phyloP scores from a whole-genome alignment of 345 rosid species.

The Leavenworthia alabamica region DNA sequence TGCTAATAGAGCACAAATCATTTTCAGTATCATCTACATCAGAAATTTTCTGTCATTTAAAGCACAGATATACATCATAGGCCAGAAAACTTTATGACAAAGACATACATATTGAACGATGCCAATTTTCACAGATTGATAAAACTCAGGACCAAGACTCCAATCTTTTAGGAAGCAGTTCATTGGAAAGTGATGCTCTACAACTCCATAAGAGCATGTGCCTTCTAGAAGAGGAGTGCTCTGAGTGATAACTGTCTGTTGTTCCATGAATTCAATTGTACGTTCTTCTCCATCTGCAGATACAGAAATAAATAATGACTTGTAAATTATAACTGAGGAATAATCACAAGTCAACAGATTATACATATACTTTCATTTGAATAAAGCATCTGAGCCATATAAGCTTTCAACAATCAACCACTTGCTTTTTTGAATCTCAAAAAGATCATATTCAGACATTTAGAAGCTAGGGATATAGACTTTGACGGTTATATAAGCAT shows the following conservation, averaged over 20 bases:
- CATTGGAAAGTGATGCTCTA: conserved; percentile 93
- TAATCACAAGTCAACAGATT: neutral
- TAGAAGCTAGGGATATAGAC: neutral
- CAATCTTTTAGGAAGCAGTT: conserved; percentile 68
- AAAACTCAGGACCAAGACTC: conserved; percentile 87
- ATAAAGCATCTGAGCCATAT: neutral
- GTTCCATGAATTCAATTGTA: conserved; percentile 92
- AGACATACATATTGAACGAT: conserved; percentile 91
- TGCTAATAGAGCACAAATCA: conserved; percentile 90
- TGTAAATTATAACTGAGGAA: neutral
- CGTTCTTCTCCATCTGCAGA: conserved; percentile 81
- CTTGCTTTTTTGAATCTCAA: neutral
- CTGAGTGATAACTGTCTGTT: conserved; percentile 54
- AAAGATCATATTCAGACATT: neutral
- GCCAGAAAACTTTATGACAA: neutral
- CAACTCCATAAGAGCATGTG: conserved; percentile 72
- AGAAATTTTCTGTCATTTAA: neutral
- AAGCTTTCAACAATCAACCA: neutral
- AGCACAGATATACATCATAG: conserved; percentile 1
- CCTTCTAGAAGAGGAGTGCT: conserved; percentile 85
- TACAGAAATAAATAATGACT: neutral
- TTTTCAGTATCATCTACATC: conserved; percentile 82
- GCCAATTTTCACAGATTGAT: conserved; percentile 92
- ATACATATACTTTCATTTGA: neutral
- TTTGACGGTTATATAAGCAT: neutral